A percentile compares a stretch with the other conserved stretches of the same genome.
These are phyloP conservation scores for Podila verticillata DNA, from an alignment of 192 early-diverging fungal species.

Conservation along the genomic window DNA sequence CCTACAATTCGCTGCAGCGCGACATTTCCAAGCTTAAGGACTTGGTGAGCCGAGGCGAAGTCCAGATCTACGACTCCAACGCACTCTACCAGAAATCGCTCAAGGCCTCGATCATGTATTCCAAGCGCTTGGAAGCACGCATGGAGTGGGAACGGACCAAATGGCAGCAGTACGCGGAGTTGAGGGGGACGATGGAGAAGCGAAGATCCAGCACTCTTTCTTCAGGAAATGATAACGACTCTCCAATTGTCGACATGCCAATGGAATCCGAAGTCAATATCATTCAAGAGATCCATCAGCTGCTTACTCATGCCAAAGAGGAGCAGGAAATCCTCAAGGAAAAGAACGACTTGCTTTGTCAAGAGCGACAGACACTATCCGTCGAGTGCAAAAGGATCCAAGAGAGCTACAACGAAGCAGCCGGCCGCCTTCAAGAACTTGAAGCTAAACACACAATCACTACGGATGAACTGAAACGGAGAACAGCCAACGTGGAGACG, in stretches of 20 bases:
- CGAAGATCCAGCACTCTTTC: neutral
- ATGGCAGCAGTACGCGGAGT: neutral
- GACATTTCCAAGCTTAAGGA: neutral
- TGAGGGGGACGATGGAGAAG: neutral
- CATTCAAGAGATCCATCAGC: neutral
- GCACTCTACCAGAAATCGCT: neutral
- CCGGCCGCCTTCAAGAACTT: neutral
- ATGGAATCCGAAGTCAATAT: neutral
- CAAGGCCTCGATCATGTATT: neutral
- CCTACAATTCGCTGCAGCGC: neutral
- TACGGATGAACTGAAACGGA: neutral
- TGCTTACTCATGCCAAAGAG: neutral
- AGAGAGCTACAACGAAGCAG: neutral
- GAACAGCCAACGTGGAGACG: neutral
- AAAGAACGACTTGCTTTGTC: neutral
- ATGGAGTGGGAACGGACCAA: neutral
- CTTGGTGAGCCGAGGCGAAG: neutral
- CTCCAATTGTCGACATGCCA: neutral
- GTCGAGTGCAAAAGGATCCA: neutral
- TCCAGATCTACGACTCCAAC: neutral
- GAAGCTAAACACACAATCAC: neutral
- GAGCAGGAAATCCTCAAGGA: neutral
- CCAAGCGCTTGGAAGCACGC: constrained; percentile 1
- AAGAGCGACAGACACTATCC: neutral
- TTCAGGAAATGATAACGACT: neutral